These are phyloP conservation scores for Rhizophagus prolifer DNA, from an alignment of 192 early-diverging fungal genomes.

Conservation along the genomic window DNA sequence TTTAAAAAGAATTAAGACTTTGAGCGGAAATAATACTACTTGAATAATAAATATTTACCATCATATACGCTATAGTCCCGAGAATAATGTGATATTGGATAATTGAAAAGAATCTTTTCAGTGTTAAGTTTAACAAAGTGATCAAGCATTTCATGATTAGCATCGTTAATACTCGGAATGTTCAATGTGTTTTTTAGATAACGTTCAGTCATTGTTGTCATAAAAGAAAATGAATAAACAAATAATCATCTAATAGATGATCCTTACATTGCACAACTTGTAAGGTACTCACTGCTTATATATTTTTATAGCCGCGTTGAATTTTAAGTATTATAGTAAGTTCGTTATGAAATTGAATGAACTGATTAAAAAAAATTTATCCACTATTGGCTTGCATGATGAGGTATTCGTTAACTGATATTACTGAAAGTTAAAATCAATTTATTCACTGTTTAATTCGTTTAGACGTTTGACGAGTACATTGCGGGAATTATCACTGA, in stretches of 20 bases:
- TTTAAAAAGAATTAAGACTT: background rate
- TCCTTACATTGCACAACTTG: no score
- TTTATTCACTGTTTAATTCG: background rate
- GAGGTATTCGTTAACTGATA: background rate
- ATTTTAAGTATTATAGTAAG: no score
- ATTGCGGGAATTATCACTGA: slow-evolving; percentile 65
- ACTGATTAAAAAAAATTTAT: background rate
- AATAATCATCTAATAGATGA: no score
- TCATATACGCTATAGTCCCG: background rate
- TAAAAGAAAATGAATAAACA: background rate
- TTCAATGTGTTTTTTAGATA: background rate
- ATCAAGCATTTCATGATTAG: background rate
- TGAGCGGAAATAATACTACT: background rate
- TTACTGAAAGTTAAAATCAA: background rate
- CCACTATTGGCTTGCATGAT: background rate
- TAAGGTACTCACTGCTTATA: no score
- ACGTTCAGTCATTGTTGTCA: background rate
- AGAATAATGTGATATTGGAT: background rate
- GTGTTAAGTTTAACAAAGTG: background rate
- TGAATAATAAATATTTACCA: background rate
- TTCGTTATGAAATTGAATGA: background rate
- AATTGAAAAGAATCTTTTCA: background rate
- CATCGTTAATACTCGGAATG: background rate
- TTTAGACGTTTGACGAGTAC: slow-evolving; percentile 64
- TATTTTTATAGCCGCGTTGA: no score